These are phyloP conservation scores for Tetrastigma voinierianum DNA, from an alignment of 164 flowering plant genomes.

Conservation along the genomic window DNA sequence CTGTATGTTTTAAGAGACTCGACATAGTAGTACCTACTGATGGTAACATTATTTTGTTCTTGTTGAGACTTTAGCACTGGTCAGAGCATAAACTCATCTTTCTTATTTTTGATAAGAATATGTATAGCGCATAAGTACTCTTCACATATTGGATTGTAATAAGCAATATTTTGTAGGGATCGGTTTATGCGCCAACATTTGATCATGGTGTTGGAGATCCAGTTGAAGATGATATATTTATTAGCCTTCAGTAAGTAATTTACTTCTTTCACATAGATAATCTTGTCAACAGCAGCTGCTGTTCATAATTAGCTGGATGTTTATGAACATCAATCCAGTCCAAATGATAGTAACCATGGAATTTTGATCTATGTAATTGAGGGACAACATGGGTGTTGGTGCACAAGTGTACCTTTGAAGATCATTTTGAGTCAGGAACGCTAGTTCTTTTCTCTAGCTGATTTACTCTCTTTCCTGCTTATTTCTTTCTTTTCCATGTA, in stretches of 20 bases:
- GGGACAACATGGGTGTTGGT: neutral
- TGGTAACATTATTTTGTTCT: neutral
- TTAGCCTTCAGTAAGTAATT: conserved; percentile 70
- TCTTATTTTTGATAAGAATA: neutral
- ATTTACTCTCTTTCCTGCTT: too few species aligned
- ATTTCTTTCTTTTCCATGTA: too few species aligned
- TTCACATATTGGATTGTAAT: conserved; percentile 11
- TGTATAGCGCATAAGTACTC: neutral
- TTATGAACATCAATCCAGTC: too few species aligned
- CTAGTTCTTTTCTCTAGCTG: too few species aligned
- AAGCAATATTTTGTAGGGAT: conserved; percentile 49
- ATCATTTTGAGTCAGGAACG: too few species aligned
- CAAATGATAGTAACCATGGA: neutral
- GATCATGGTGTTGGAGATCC: conserved; percentile 97
- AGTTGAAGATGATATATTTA: conserved; percentile 83
- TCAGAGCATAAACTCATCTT: neutral
- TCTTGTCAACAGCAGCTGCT: neutral
- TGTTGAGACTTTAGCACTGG: neutral
- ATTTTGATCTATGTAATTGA: neutral
- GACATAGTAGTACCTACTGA: conserved; percentile 33
- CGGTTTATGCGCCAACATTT: conserved; percentile 86
- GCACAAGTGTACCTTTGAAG: too few species aligned
- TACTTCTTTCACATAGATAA: neutral
- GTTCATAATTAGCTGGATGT: neutral
- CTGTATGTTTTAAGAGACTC: conserved; percentile 63